Evolutionary conservation across 768 basidiomycete species (phyloP), one percentile per base, ranked within the genome.

Genomic region (Favolaschia claudopus): DNA sequence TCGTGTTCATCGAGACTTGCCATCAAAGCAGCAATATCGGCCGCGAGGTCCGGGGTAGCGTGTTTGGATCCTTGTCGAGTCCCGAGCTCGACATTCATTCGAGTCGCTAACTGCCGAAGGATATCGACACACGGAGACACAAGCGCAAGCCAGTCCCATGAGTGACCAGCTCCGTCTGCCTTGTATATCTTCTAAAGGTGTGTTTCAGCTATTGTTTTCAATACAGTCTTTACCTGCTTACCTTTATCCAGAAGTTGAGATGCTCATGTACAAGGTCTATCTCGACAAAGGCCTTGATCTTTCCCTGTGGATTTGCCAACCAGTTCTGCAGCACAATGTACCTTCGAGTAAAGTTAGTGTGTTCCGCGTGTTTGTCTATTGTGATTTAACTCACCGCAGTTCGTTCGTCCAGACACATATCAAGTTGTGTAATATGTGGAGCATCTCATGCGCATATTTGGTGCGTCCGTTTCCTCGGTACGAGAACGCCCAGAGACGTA

Each of bases 261-360:
- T 76, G 76, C 36, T 76, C 74, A 37, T 77, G 74, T 24, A 77
- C 45, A 0, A 75, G 63, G 32, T 76, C 75, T 0, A 76, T 62
- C 22, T 69, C 66, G 1, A 74, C 55, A 29, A 55, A 76, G 2
- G 46, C 19, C 38, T 70, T 65, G 0, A 45, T 29, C 36, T 65
- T 62, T 7, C 72, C 72, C 0, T 68, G 64, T 0, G 72, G 65
- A 60, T 73, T 73, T 3, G 72, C 53, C 0, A 77, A 69, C 75
- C 76, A 77, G 36, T 77, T 77, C 0, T 72, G 66, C 2, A 76
- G 29, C 0, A 76, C 59, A 20, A 71, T 57, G 5, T 63, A 25
- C 9, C 75, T 74, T 19, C 1, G 27, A 38, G 53, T 25, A 25
- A n/a, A n/a, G n/a, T n/a, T n/a, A n/a, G n/a, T n/a, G n/a, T n/a